Base-by-base conservation (phyloP, 1,139 yeast genomes). In the Pichia sp. region DNA sequence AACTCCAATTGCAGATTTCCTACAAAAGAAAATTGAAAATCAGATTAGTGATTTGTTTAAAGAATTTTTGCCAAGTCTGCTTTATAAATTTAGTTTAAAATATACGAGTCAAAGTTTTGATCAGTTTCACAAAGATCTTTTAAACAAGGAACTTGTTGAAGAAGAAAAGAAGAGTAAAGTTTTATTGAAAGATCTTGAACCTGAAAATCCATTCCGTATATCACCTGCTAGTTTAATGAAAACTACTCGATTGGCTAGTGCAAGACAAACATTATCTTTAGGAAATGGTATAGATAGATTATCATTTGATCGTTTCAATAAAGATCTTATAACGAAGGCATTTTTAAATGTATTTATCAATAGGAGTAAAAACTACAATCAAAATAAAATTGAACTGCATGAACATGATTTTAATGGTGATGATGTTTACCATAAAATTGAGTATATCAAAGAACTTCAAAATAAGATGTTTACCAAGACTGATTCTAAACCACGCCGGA, bases 11-110 rank as follows among this genome's bases (percentile, higher is more conserved):
- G 93, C 94, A 15, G 73, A 78, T 46, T 84, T 84, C 51, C 63
- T 86, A 43, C 95, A 86, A 56, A 74, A 74, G 36, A 93, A 85
- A 58, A 86, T 86, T 48, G 95, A 86, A 58, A 73, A 70, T 43
- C 93, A 84, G 59, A 80, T 86, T 33, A 66, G 94, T 42, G 85
- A 81, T 41, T 64, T 86, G 49, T 85, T 86, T 62, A 69, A 93
- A 46, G 95, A 86, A 58, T 84, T 88, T 38, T 67, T 86, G 42
- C 96, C 96, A 1, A 79, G 86, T 5, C 76, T 85, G 35, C 69
- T 86, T 39, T 91, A 86, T 60, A 77, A 80, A 52, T 71, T 85
- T 44, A 79, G 89, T 20, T 75, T 84, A 52, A 76, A 74, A 52
- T 86, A 84, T 69, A 76, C 85, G 4, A 73, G 74, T 7, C 64